Evolutionary conservation across 805 yeast species (phyloP), one percentile per base, ranked within the genome.

Genomic region (Saturnispora galanensis): DNA sequence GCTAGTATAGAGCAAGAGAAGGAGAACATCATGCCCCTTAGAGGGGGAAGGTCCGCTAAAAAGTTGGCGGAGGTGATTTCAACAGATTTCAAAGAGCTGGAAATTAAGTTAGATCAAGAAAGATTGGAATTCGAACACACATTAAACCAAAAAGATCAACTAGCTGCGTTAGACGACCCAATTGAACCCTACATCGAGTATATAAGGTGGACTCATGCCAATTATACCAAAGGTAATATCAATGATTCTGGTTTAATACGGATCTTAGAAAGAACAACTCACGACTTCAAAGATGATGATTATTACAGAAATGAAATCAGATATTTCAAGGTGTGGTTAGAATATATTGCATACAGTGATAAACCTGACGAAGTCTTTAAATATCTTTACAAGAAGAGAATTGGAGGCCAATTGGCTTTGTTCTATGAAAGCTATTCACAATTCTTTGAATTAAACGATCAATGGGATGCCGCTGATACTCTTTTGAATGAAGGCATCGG

Each of bases 251-350:
- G 87, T 0, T 65, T 87, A 41, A 61, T 87, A 3, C 66, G 62
- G 12, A 57, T 84, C 10, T 65, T 89, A 31, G 95, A 86, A 56
- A 65, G 81, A 39, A 82, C 93, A 52, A 80, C 94, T 0, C 72
- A 77, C 34, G 70, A 69, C 48, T 84, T 86, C 56, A 69, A 79
- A 53, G 84, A 82, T 52, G 73, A 71, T 30, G 63, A 63, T 0
- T 77, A 76, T 49, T 90, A 88, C 59, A 80, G 78, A 47, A 82
- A 89, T 58, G 97, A 90, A 58, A 78, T 90, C 1, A 64, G 97
- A 39, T 88, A 84, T 56, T 61, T 90, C 41, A 73, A 71, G 49
- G 71, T 88, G 2, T 90, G 98, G 97, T 61, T 89, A 34, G 79
- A 77, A 52, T 88, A 86, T 58, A 76, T 84, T 8, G 73, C 71